phyloP scores from a whole-genome alignment of 257 asterid genomes.

The Solanum ossicruentum region DNA sequence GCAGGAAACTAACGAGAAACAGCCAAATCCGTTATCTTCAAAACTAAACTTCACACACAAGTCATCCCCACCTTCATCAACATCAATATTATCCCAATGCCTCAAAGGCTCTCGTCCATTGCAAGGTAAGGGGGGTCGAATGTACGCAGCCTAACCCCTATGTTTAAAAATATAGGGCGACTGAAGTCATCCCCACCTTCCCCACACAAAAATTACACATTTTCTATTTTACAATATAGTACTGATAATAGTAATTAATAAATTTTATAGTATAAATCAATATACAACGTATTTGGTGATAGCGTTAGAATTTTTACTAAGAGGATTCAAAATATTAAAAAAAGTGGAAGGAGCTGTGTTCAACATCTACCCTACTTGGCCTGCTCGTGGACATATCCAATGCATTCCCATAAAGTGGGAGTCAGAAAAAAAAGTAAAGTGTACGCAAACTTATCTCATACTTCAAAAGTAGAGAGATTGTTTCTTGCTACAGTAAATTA shows the following conservation, averaged over 20 bases:
- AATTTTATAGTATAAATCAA: background rate
- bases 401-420: background rate
- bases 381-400: background rate
- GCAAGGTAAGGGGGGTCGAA: too few relatives aligned
- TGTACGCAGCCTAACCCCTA: too few relatives aligned
- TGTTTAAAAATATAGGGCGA: too few relatives aligned
- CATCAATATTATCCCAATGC: too few relatives aligned
- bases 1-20: background rate
- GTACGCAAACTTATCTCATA: fast-evolving
- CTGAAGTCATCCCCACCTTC: background rate
- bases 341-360: background rate
- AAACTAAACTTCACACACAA: background rate
- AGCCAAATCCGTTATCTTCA: background rate
- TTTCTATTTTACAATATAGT: background rate
- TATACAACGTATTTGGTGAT: background rate
- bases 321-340: background rate
- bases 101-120: too few relatives aligned
- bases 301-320: background rate
- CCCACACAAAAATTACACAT: background rate
- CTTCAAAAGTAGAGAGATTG: background rate
- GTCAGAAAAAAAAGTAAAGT: background rate
- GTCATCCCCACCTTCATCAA: background rate
- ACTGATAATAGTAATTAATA: background rate
- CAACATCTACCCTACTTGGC: background rate
- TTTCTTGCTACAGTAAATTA: too few relatives aligned